Conservation (phyloP, 1,284 basidiomycete genomes). For the Ustilago sp. region DNA sequence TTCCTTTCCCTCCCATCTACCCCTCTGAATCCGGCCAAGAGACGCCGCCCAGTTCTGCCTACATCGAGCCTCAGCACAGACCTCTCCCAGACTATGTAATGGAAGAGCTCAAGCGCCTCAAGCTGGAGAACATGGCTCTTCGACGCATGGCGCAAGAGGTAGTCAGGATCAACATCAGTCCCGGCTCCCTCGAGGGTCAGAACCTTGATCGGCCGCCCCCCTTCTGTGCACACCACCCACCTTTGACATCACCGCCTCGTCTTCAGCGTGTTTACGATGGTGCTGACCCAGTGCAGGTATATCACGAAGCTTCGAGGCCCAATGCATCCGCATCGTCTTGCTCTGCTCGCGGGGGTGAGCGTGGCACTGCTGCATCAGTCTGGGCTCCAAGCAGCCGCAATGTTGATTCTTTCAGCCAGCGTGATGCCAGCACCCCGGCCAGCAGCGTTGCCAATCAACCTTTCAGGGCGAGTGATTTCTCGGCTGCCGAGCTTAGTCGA, state of each 20-base stretch:
- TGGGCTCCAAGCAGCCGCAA: constrained; percentile 22
- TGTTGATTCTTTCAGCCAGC: background rate
- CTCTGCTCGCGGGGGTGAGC: background rate
- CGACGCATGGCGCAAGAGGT: constrained; percentile 39
- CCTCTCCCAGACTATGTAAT: constrained; percentile 33
- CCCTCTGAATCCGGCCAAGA: constrained; percentile 6
- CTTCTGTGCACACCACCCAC: constrained; percentile 20
- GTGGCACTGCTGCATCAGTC: constrained; percentile 31
- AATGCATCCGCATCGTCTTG: background rate
- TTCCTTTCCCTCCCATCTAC: constrained; percentile 4
- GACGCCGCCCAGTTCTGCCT: constrained; percentile 3
- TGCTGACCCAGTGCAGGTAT: constrained; percentile 27
- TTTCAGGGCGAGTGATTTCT: constrained; percentile 15
- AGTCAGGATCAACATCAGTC: constrained; percentile 15
- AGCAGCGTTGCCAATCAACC: constrained; percentile 1
- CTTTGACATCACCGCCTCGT: constrained; percentile 17
- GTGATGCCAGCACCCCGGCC: background rate
- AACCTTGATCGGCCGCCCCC: background rate
- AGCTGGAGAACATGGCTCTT: constrained; percentile 50
- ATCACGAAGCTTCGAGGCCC: constrained; percentile 6
- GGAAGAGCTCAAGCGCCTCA: constrained; percentile 43
- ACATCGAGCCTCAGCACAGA: constrained; percentile 8
- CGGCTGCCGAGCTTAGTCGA: constrained; percentile 26
- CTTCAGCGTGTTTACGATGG: constrained; percentile 27
- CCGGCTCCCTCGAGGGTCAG: constrained; percentile 1